Conservation (phyloP, 371 early-diverging fungal species). For the Rhizomucor miehei region DNA sequence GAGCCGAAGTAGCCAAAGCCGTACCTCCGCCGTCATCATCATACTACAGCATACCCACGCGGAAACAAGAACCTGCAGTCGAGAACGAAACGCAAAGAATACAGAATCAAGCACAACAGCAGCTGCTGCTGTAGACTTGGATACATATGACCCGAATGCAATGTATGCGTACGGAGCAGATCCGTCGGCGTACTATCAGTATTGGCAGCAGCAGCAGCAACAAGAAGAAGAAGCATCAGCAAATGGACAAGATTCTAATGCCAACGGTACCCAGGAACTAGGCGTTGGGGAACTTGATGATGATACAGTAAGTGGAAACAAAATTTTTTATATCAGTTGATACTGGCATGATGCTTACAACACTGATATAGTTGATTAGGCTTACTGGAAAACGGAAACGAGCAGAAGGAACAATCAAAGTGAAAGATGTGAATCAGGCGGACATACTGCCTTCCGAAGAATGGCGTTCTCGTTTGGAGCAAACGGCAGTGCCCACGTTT, state of each 20-base stretch:
- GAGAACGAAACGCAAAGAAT: background rate
- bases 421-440: conserved; percentile 48
- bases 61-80: conserved; percentile 5
- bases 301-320: conserved; percentile 38
- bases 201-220: conserved; percentile 38
- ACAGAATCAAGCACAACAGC: conserved; percentile 5
- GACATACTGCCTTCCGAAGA: conserved; percentile 49
- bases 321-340: conserved; percentile 4
- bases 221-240: conserved; percentile 23
- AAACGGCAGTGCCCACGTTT: conserved; percentile 23
- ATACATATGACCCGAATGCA: conserved; percentile 43
- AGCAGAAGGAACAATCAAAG: conserved; percentile 35
- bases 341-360: conserved; percentile 2
- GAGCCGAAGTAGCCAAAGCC: too few species aligned
- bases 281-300: conserved; percentile 22
- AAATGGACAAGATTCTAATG: conserved; percentile 22
- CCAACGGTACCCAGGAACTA: conserved; percentile 14
- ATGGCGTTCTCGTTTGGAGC: conserved; percentile 30
- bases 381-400: conserved; percentile 47
- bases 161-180: conserved; percentile 45
- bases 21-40: conserved; percentile 12
- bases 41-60: conserved; percentile 14
- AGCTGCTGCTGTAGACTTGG: conserved; percentile 26
- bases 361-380: conserved; percentile 37
- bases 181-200: conserved; percentile 46